Conservation (phyloP, 805 yeast species). For the Metschnikowia continentalis region DNA sequence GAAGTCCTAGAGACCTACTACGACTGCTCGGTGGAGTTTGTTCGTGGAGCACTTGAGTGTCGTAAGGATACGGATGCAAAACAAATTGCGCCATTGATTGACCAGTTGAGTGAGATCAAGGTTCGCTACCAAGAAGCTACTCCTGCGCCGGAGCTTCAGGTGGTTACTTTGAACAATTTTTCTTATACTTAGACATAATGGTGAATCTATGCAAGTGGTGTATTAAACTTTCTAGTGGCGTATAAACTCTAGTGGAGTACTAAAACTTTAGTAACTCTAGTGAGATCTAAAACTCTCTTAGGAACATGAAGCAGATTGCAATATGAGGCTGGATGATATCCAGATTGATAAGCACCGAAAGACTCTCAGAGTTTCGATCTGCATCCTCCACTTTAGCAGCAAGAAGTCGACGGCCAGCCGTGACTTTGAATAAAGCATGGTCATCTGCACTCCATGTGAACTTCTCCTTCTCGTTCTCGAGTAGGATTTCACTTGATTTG, state of each 20-base stretch:
- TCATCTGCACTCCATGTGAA: constrained; percentile 9
- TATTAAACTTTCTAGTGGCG: background rate
- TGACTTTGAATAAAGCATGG: constrained; percentile 7
- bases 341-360: constrained; percentile 7
- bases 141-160: constrained; percentile 29
- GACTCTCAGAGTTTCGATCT: constrained; percentile 1
- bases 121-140: constrained; percentile 29
- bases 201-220: background rate
- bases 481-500: constrained; percentile 4
- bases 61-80: constrained; percentile 41
- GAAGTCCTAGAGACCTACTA: constrained; percentile 62
- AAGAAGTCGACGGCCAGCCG: background rate
- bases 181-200: constrained; percentile 15
- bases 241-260: too few relatives aligned
- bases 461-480: constrained; percentile 4
- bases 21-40: constrained; percentile 71
- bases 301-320: constrained; percentile 9
- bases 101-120: constrained; percentile 27
- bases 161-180: constrained; percentile 34
- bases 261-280: background rate
- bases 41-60: constrained; percentile 57
- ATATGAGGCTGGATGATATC: constrained; percentile 8
- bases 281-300: background rate
- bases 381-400: background rate
- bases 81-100: constrained; percentile 25